Conservation (phyloP, 2,329 filamentous ascomycete genomes). For the Arthrobotrys pseudoclavata region DNA sequence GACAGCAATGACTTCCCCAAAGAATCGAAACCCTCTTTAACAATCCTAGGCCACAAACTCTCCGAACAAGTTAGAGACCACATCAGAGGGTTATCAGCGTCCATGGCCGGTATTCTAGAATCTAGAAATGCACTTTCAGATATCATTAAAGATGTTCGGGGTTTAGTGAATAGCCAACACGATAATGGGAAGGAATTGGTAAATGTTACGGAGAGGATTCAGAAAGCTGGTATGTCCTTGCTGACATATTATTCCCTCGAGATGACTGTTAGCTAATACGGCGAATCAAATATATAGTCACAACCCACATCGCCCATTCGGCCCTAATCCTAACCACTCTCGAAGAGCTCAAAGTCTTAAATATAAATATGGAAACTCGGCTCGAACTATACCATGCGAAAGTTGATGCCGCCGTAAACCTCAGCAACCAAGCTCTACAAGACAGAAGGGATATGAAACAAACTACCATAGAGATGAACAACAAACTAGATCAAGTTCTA, state of each 20-base stretch:
- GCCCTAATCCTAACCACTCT: neutral
- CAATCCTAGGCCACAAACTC: constrained; percentile 47
- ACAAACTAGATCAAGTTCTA: constrained; percentile 1
- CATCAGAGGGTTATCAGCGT: neutral
- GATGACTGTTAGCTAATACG: too few relatives aligned
- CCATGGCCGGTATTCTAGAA: neutral
- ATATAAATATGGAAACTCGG: neutral
- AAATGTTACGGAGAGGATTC: neutral
- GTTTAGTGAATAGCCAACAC: neutral
- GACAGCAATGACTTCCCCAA: neutral
- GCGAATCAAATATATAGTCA: neutral
- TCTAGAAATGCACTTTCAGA: neutral
- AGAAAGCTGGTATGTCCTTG: neutral
- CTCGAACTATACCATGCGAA: neutral
- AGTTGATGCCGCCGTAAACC: neutral
- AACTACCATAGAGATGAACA: neutral
- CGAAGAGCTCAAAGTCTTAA: neutral
- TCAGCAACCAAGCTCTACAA: neutral
- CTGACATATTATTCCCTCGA: neutral
- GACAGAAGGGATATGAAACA: neutral
- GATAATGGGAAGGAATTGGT: neutral
- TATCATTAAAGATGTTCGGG: neutral
- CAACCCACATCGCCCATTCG: neutral
- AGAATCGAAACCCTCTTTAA: constrained; percentile 42
- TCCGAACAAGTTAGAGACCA: constrained; percentile 26